Conservation (phyloP, 768 basidiomycete species). For the Panaeolus cyanescens region DNA sequence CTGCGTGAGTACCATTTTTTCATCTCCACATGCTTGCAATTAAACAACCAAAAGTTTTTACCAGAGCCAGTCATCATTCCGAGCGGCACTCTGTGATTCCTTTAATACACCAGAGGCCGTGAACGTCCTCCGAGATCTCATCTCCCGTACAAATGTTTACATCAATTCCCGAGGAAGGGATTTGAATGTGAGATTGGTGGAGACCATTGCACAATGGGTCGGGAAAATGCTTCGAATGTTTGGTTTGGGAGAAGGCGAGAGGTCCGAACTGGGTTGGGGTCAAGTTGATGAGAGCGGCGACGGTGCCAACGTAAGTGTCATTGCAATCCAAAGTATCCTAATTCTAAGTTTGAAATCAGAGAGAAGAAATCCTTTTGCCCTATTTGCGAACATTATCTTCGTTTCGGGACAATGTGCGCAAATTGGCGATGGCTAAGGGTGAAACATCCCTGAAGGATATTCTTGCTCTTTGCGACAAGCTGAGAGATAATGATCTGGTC, state of each 20-base stretch:
- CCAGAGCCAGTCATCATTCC: slow-evolving; percentile 75
- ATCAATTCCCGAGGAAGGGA: slow-evolving; percentile 65
- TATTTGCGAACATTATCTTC: slow-evolving; percentile 83
- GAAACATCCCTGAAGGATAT: slow-evolving; percentile 76
- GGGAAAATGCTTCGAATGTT: slow-evolving; percentile 77
- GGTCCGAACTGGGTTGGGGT: slow-evolving; percentile 83
- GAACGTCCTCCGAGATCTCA: slow-evolving; percentile 73
- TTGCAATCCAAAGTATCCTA: slow-evolving; percentile 4
- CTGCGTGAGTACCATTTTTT: slow-evolving; percentile 45
- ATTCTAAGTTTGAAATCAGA: slow-evolving; percentile 41
- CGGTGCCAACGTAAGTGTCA: slow-evolving; percentile 51
- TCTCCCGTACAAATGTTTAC: slow-evolving; percentile 87
- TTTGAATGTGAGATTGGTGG: slow-evolving; percentile 64
- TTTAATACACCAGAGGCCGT: slow-evolving; percentile 94
- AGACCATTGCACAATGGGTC: slow-evolving; percentile 67
- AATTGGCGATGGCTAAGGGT: slow-evolving; percentile 72
- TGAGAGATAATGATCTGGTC: slow-evolving; percentile 88
- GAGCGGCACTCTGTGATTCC: slow-evolving; percentile 89
- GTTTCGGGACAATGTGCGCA: slow-evolving; percentile 90
- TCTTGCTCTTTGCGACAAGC: slow-evolving; percentile 81
- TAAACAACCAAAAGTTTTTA: slow-evolving; percentile 55
- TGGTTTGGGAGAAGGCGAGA: slow-evolving; percentile 74
- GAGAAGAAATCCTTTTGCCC: slow-evolving; percentile 85
- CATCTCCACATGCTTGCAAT: slow-evolving; percentile 1
- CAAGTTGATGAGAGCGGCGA: slow-evolving; percentile 50